Base-by-base conservation (phyloP, 2,329 filamentous ascomycete species). In the Thelonectria blattea region DNA sequence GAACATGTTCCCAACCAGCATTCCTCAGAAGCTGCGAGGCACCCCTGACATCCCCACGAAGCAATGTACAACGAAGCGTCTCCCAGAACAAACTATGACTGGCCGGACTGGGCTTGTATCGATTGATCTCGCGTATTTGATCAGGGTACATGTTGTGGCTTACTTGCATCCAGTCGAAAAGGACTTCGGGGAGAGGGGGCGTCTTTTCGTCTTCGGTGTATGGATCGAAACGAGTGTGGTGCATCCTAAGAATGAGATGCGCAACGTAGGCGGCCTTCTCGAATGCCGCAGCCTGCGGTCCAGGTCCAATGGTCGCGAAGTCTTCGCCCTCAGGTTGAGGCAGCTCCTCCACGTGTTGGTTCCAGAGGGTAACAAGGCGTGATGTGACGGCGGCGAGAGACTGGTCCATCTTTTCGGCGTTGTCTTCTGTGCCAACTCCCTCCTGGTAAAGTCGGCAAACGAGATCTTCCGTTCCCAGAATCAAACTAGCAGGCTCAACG, bases 61-160 rank as follows among this genome's bases (percentile, higher is more conserved):
- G 80, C 20, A 93, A 81, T 14, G 88, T 82, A 56, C 86, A 86
- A 68, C 89, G 91, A n/a, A 97, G 80, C 1, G 88, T 88, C 71
- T 93, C 91, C 94, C 94, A 98, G 76, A 92, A 98, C 37, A 90
- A 81, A 24, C 83, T 80, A 70, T 95, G 91, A 45, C 87, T 87
- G 2, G 92, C 90, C 20, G 93, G 91, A 60, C 91, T 91, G 1
- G 91, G 91, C 47, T 83, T 82, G 67, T 88, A 78, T 27, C 82
- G 81, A 63, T 85, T 79, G 22, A 97, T 83, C 4, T 87, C 81
- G 39, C 86, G 80, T 22, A 91, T 79, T 69, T 93, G 90, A 52
- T 86, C 83, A 2, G 84, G 83, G 68, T 91, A 91, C 24, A 89
- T 83, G 63, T 91, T 87, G 72, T 97, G 92, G 70, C 91, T 85